A percentile compares a stretch with the other conserved stretches of the same genome.
These are phyloP conservation scores for Oryza nivara DNA, from an alignment of 176 grass and related monocot species.

Conservation along the genomic window DNA sequence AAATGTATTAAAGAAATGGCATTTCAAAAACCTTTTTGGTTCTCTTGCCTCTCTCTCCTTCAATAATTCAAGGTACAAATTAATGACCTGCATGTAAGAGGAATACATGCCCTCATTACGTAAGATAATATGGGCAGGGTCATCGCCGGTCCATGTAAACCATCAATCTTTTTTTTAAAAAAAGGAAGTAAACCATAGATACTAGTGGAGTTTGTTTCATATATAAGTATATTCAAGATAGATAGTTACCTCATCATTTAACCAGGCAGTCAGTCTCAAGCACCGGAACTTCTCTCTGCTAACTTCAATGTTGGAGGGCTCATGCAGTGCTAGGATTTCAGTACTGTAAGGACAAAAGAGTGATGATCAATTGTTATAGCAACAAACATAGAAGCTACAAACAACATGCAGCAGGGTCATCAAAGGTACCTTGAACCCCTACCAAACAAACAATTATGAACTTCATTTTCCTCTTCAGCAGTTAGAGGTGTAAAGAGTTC, in stretches of 20 bases:
- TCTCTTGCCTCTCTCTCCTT: conserved; percentile 81
- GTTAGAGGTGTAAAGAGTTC: conserved; percentile 63
- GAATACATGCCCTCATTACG: conserved; percentile 34
- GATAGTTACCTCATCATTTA: conserved; percentile 87
- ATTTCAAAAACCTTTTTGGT: conserved; percentile 68
- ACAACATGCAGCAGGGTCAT: background rate
- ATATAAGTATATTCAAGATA: conserved; percentile 31
- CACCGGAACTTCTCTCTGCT: conserved; percentile 71
- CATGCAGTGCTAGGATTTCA: conserved; percentile 61
- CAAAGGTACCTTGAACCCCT: conserved; percentile 53
- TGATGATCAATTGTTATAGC: background rate
- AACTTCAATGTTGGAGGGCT: conserved; percentile 79
- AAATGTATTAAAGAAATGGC: conserved; percentile 96
- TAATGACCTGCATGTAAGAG: conserved; percentile 70
- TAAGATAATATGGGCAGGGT: background rate
- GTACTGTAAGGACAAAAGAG: conserved; percentile 40
- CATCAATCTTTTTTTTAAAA: background rate
- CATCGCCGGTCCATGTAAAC: conserved; percentile 9
- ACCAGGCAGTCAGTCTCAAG: conserved; percentile 70
- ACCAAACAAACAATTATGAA: conserved; percentile 44
- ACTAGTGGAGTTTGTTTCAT: conserved; percentile 6
- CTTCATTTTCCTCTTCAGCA: conserved; percentile 59
- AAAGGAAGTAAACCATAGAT: background rate
- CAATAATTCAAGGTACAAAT: conserved; percentile 88
- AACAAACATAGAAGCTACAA: conserved; percentile 6